Base-by-base conservation (phyloP, 495 filamentous ascomycete species). In the Sabuloglossum arenarium region DNA sequence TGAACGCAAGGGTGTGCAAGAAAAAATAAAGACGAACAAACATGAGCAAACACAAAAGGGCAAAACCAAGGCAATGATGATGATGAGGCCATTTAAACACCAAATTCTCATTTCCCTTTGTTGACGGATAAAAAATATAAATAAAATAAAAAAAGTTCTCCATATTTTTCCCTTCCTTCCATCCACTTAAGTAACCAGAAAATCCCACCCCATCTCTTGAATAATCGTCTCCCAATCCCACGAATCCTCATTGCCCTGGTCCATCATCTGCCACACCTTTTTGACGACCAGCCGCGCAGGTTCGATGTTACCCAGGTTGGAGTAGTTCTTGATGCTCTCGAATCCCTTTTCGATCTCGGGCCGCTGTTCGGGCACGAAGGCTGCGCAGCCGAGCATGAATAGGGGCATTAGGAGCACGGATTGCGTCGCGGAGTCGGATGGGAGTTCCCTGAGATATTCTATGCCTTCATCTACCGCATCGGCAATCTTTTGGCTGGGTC, bases 221-320 rank as follows among this genome's bases (percentile, higher is more conserved):
- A 88, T 86, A 54, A 94, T 82, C 46, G 75, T 78, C 63, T 93
- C 86, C 88, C 88, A 94, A 66, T 95, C 88, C 88, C 88, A 95
- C 29, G 74, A 78, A 32, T 76, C 71, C 68, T 88, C 86, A 28
- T 81, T 76, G 14, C 79, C 81, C 4, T 63, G 70, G 58, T 85
- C 84, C 87, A 95, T 94, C 32, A 86, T 70, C 49, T 78, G 72
- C 88, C 88, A 95, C 6, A 94, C 73, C 53, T 76, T 76, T 62
- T 85, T 73, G n/a, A 95, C 81, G 6, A 94, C 79, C 57, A 80
- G 73, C 51, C 78, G 70, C 11, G 84, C 85, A 34, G 79, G 79
- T 59, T 86, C 79, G 55, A 89, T 84, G 63, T 95, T 94, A 45
- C 83, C 79, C 10, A 94, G 74, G 28, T 82, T 79, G 1, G 83